Percentiles rank a stretch among this genome's conserved stretches.
Conservation (phyloP, 768 basidiomycete genomes). For the Boletus pseudopeckii region DNA sequence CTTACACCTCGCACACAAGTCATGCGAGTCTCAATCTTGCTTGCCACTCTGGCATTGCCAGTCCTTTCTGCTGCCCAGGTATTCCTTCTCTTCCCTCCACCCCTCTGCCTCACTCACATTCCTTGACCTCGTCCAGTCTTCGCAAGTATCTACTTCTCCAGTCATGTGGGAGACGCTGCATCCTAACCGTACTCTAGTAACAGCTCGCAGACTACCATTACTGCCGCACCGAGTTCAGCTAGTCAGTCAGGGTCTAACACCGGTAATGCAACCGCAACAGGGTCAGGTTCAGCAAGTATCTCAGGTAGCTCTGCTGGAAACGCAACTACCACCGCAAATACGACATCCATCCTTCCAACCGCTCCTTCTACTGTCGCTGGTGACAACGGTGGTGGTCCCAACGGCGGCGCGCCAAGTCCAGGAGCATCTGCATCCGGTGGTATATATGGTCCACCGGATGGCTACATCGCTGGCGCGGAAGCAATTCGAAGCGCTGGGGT, state of each 20-base stretch:
- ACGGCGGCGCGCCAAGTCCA: slow-evolving; percentile 52
- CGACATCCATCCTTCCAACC: slow-evolving; percentile 40
- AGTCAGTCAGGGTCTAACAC: slow-evolving; percentile 21
- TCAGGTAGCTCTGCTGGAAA: slow-evolving; percentile 25
- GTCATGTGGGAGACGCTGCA: slow-evolving; percentile 28
- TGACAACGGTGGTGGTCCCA: slow-evolving; percentile 42
- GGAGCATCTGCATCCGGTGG: slow-evolving; percentile 45
- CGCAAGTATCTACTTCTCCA: slow-evolving; percentile 36
- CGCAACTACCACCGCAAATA: slow-evolving; percentile 27
- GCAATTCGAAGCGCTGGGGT: slow-evolving; percentile 45
- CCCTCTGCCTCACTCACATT: neutral
- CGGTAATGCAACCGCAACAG: slow-evolving; percentile 17
- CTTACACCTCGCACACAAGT: neutral
- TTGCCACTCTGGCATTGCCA: slow-evolving; percentile 30
- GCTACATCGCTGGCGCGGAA: slow-evolving; percentile 57
- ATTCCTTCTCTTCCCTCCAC: neutral
- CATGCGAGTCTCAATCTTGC: slow-evolving; percentile 33
- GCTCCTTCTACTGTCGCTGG: slow-evolving; percentile 54
- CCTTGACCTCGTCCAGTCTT: slow-evolving; percentile 22
- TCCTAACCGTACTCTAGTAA: slow-evolving; percentile 42
- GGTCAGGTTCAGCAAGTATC: slow-evolving; percentile 21
- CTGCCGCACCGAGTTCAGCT: slow-evolving; percentile 43
- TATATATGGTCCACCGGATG: slow-evolving; percentile 64
- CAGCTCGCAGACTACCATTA: slow-evolving; percentile 38
- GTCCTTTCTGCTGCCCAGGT: slow-evolving; percentile 33